Conservation (phyloP, 1,139 yeast genomes). For the Lodderomyces parapsilosis region DNA sequence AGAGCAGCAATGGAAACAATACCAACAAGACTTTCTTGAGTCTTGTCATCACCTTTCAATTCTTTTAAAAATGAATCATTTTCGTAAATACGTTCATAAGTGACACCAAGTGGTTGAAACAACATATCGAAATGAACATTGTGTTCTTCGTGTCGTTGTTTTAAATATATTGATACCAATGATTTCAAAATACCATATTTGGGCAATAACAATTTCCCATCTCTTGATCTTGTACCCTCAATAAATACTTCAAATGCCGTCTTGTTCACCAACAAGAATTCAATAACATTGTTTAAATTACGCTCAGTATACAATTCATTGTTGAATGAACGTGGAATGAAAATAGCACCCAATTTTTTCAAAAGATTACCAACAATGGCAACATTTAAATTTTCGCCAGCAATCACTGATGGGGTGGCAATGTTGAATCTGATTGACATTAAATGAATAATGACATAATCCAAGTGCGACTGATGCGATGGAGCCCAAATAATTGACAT, state of each 20-base stretch:
- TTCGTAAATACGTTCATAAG: conserved; percentile 67
- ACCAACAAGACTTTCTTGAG: conserved; percentile 41
- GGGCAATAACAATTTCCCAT: conserved; percentile 63
- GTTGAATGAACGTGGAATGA: conserved; percentile 46
- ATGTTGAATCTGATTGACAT: conserved; percentile 57
- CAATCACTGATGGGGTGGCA: conserved; percentile 60
- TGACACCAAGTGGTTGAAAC: conserved; percentile 60
- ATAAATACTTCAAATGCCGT: conserved; percentile 61
- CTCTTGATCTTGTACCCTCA: conserved; percentile 68
- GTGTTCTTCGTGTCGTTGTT: conserved; percentile 42
- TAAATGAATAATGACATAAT: conserved; percentile 61
- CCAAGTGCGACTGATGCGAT: conserved; percentile 66
- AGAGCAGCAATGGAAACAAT: conserved; percentile 37
- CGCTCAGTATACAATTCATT: conserved; percentile 57
- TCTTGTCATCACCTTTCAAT: conserved; percentile 59
- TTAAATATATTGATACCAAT: conserved; percentile 43
- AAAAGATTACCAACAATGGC: conserved; percentile 54
- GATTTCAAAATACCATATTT: conserved; percentile 64
- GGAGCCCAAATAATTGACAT: conserved; percentile 46
- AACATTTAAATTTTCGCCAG: conserved; percentile 68
- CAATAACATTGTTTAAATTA: conserved; percentile 54
- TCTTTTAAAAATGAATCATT: conserved; percentile 63
- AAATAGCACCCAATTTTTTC: conserved; percentile 47
- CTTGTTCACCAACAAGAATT: conserved; percentile 51
- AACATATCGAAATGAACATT: conserved; percentile 42